A percentile compares a stretch with the other conserved stretches of the same genome.
These are phyloP conservation scores for Diaporthe sp. DNA, from an alignment of 2,329 filamentous ascomycete species.

Conservation along the genomic window DNA sequence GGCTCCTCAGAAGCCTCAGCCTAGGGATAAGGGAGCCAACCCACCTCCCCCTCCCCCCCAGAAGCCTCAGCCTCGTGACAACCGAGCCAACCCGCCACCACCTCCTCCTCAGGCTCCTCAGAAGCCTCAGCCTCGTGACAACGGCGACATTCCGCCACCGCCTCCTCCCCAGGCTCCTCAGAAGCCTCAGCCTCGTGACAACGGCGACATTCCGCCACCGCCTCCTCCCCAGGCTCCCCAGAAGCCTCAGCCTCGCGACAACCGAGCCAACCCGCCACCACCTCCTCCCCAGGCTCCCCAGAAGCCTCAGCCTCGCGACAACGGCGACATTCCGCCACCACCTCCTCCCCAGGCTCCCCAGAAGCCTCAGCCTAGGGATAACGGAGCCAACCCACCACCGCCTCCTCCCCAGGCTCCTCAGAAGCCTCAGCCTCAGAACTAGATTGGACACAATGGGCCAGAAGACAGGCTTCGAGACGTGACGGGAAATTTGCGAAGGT, in stretches of 20 bases:
- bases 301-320: no score
- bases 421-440: slow-evolving; percentile 1
- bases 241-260: neutral
- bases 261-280: neutral
- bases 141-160: no score
- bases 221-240: neutral
- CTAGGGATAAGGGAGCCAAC: neutral
- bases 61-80: neutral
- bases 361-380: neutral
- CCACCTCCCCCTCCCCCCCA: neutral
- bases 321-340: no score
- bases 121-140: no score
- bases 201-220: no score
- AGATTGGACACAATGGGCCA: neutral
- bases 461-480: neutral
- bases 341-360: neutral
- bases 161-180: no score
- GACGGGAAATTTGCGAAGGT: neutral
- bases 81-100: neutral
- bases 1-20: neutral
- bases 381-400: neutral
- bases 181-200: no score
- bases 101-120: no score
- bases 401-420: neutral
- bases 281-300: neutral